A percentile compares a stretch with the other conserved stretches of the same genome.
These are phyloP conservation scores for Onygenales sp. DNA, from an alignment of 2,329 filamentous ascomycete species.

Conservation along the genomic window DNA sequence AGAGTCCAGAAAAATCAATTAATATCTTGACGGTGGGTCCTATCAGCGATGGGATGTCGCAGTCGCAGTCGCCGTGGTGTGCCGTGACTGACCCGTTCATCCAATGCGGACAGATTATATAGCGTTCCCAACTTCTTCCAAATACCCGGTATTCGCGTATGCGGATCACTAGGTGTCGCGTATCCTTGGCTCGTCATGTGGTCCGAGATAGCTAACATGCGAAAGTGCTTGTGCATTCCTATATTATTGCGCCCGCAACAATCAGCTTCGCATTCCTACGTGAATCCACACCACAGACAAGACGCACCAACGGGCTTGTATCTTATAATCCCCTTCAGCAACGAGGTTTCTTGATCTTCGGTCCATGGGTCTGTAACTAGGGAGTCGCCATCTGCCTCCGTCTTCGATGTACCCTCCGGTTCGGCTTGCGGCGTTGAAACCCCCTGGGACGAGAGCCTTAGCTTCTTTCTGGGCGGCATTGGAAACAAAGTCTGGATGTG, in stretches of 20 bases:
- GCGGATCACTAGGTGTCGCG: slow-evolving; percentile 53
- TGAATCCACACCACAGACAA: neutral
- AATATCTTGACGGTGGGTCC: neutral
- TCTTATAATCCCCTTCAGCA: slow-evolving; percentile 85
- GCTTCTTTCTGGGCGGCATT: slow-evolving; percentile 52
- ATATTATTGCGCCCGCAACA: slow-evolving; percentile 4
- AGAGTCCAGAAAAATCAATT: neutral
- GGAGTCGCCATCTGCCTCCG: slow-evolving; percentile 33
- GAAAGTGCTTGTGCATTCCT: slow-evolving; percentile 92
- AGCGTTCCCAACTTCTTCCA: slow-evolving; percentile 78
- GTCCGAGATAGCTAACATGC: slow-evolving; percentile 77
- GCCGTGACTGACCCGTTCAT: slow-evolving; percentile 64
- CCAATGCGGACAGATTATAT: slow-evolving; percentile 77
- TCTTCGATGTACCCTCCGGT: slow-evolving; percentile 21
- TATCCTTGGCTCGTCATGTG: slow-evolving; percentile 72
- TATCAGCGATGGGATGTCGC: neutral
- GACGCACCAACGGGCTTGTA: slow-evolving; percentile 86
- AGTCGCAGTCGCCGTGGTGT: too few relatives aligned
- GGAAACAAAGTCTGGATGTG: neutral
- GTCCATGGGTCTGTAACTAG: slow-evolving; percentile 71
- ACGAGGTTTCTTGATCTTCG: slow-evolving; percentile 83
- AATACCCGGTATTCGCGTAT: slow-evolving; percentile 83
- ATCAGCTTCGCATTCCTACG: slow-evolving; percentile 1
- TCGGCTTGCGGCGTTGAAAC: slow-evolving; percentile 22
- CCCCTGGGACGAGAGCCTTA: slow-evolving; percentile 37